Percentiles rank a stretch among this genome's conserved stretches.
Evolutionary conservation across 805 yeast species (phyloP).

Genomic region (Millerago galiae): DNA sequence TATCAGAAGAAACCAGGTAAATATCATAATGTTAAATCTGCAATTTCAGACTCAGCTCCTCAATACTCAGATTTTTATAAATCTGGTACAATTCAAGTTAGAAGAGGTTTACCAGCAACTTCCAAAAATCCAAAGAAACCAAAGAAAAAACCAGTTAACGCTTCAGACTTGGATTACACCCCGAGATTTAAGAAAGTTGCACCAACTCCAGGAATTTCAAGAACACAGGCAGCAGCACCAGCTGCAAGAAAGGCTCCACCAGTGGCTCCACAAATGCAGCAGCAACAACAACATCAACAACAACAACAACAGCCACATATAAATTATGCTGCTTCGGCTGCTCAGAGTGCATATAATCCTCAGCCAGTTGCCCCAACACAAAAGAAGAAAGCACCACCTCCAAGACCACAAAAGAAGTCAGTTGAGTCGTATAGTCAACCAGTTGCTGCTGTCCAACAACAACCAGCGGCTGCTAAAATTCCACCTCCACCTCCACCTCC

Average conservation of each 20-base stretch:
- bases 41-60: constrained; percentile 58
- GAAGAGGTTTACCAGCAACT: constrained; percentile 69
- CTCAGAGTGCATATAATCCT: constrained; percentile 35
- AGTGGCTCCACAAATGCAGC: not conserved
- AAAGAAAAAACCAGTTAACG: constrained; percentile 29
- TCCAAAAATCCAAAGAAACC: constrained; percentile 74
- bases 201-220: constrained; percentile 18
- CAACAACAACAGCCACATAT: constrained; percentile 10
- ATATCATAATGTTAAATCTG: constrained; percentile 65
- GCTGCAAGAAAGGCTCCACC: not conserved
- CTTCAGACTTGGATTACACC: constrained; percentile 21
- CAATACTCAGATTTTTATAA: constrained; percentile 68
- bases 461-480: constrained; percentile 38
- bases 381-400: constrained; percentile 21
- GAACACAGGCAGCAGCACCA: constrained; percentile 19
- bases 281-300: constrained; percentile 11
- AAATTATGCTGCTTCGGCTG: constrained; percentile 22
- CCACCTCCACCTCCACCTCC: constrained; percentile 76
- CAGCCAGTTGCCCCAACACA: constrained; percentile 26
- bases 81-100: constrained; percentile 79
- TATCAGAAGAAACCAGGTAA: constrained; percentile 91
- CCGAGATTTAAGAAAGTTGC: constrained; percentile 20
- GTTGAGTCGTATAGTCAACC: constrained; percentile 38
- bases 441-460: constrained; percentile 18
- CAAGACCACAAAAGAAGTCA: constrained; percentile 24